Percentiles rank a stretch among this genome's conserved stretches.
phyloP scores from a whole-genome alignment of 1,284 basidiomycete genomes.

The Garcileccinum viscosum region DNA sequence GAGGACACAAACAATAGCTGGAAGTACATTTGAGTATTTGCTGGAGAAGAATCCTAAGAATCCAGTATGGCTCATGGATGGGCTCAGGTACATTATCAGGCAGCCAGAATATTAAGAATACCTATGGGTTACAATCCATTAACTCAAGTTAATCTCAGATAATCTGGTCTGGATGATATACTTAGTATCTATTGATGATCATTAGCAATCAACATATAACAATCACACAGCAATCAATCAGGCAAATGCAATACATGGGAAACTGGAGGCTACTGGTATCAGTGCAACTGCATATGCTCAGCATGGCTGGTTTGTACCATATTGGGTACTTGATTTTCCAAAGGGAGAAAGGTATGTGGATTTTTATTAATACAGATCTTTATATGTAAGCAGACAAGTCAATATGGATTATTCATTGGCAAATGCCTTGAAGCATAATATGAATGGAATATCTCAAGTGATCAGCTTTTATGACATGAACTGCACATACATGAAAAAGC shows the following conservation, averaged over 20 bases:
- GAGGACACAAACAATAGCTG: too few species aligned
- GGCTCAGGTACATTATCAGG: constrained; percentile 12
- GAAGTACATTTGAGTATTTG: constrained; percentile 1
- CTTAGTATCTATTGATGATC: too few species aligned
- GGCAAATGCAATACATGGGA: constrained; percentile 1
- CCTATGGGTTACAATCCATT: not conserved
- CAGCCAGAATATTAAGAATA: not conserved
- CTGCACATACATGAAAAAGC: constrained; percentile 16
- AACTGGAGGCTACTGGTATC: constrained; percentile 20
- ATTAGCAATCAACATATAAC: constrained; percentile 7
- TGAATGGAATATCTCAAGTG: not conserved
- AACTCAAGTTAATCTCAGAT: too few species aligned
- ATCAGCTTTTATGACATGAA: constrained; percentile 21
- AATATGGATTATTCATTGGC: constrained; percentile 32
- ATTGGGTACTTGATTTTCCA: constrained; percentile 14
- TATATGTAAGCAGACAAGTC: constrained; percentile 13
- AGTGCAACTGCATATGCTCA: constrained; percentile 24
- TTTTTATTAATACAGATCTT: not conserved
- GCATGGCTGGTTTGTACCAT: constrained; percentile 27
- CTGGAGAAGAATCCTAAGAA: not conserved
- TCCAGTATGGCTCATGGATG: constrained; percentile 20
- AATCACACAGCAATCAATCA: constrained; percentile 16
- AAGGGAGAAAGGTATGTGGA: constrained; percentile 9
- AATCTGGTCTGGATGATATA: too few species aligned
- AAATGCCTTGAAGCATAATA: constrained; percentile 13